phyloP scores from a whole-genome alignment of 2,329 filamentous ascomycete genomes.

The Trichoderma lentiforme region DNA sequence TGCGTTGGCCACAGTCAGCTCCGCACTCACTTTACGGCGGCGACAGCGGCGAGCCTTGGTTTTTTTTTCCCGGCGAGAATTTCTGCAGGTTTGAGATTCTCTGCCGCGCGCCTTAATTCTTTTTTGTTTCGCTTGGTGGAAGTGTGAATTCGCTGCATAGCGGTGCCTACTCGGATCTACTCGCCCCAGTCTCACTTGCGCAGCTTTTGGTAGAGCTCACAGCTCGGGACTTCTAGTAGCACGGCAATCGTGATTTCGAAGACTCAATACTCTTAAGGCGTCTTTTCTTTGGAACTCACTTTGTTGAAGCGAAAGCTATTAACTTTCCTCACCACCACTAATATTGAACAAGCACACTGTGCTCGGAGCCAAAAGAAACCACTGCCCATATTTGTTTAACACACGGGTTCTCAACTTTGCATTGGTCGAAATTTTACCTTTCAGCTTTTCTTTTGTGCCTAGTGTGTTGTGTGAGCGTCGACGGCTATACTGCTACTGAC shows the following conservation, averaged over 20 bases:
- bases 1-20: neutral
- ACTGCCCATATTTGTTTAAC: neutral
- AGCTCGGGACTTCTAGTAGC: neutral
- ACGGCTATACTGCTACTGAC: neutral
- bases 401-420: neutral
- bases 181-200: neutral
- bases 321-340: neutral
- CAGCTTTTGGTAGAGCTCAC: neutral
- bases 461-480: slow-evolving; percentile 1
- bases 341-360: neutral
- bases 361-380: neutral
- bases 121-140: neutral
- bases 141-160: slow-evolving; percentile 2
- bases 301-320: neutral
- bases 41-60: neutral
- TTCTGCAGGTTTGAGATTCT: neutral
- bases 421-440: neutral
- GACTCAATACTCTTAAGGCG: neutral
- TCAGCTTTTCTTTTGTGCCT: neutral
- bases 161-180: neutral
- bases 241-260: neutral
- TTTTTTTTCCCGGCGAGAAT: neutral
- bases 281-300: neutral
- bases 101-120: neutral
- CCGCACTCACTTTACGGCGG: neutral